phyloP scores from a whole-genome alignment of 371 early-diverging fungal species.

The Lichtheimia ramosa region DNA sequence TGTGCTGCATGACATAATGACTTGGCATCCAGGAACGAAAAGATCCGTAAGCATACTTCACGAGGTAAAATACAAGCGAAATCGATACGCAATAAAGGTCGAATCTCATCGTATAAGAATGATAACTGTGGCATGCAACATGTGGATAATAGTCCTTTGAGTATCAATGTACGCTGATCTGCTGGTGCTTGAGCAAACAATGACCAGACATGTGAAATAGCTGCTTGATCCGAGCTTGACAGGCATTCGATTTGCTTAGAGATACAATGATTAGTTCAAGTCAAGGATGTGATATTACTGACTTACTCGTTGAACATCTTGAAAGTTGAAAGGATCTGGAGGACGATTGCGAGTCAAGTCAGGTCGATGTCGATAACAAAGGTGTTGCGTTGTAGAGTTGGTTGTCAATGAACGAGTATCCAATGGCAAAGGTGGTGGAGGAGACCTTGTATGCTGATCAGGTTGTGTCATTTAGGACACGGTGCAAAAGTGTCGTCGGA shows the following conservation, averaged over 20 bases:
- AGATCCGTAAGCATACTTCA: constrained; percentile 78
- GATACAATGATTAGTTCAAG: constrained; percentile 41
- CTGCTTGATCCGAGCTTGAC: constrained; percentile 43
- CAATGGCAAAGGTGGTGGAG: background rate
- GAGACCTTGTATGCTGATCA: no score
- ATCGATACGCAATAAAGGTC: constrained; percentile 78
- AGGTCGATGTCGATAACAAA: constrained; percentile 35
- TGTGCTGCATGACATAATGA: constrained; percentile 89
- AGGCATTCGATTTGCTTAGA: constrained; percentile 51
- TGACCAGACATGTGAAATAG: constrained; percentile 62
- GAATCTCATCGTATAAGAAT: constrained; percentile 65
- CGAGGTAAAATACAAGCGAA: constrained; percentile 72
- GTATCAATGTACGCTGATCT: constrained; percentile 58
- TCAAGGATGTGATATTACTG: background rate
- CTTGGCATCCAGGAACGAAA: constrained; percentile 87
- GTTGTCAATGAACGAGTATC: background rate
- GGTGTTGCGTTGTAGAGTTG: background rate
- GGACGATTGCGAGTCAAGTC: constrained; percentile 21
- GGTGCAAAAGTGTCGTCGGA: no score
- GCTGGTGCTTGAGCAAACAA: constrained; percentile 60
- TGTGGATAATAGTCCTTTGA: constrained; percentile 72
- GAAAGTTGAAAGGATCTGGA: constrained; percentile 19
- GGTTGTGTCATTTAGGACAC: no score
- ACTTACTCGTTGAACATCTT: constrained; percentile 20
- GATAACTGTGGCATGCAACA: constrained; percentile 83